Conservation (phyloP, 441 rosid genomes). For the Francoa sonchifolia region DNA sequence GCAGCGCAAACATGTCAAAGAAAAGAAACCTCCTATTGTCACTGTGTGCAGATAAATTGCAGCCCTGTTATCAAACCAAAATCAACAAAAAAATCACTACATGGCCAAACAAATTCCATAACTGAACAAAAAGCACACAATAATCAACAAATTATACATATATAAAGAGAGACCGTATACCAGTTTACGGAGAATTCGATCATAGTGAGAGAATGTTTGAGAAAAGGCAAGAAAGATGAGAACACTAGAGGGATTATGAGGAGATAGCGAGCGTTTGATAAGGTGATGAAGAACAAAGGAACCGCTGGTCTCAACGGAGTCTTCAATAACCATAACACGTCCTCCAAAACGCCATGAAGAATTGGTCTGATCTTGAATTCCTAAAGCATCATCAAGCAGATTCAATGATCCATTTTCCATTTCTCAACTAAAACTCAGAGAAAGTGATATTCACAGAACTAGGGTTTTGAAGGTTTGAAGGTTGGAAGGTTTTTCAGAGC, state of each 20-base stretch:
- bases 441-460: too few relatives aligned
- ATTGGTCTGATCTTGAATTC: too few relatives aligned
- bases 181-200: constrained; percentile 77
- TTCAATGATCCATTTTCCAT: too few relatives aligned
- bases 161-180: constrained; percentile 21
- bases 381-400: too few relatives aligned
- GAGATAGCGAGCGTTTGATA: constrained; percentile 49
- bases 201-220: constrained; percentile 76
- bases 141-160: neutral
- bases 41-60: constrained; percentile 56
- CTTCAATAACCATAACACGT: constrained; percentile 45
- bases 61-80: constrained; percentile 38
- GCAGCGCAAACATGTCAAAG: constrained; percentile 55
- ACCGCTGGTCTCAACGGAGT: constrained; percentile 72
- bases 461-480: too few relatives aligned
- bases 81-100: neutral
- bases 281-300: constrained; percentile 70
- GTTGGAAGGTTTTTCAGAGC: too few relatives aligned
- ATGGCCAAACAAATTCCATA: too few relatives aligned
- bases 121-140: neutral
- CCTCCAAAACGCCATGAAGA: constrained; percentile 39
- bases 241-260: constrained; percentile 32
- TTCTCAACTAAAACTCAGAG: too few relatives aligned
- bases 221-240: constrained; percentile 64
- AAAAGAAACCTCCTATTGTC: constrained; percentile 51